Conservation (phyloP, 345 rosid species). For the Toxicodendron radicans region DNA sequence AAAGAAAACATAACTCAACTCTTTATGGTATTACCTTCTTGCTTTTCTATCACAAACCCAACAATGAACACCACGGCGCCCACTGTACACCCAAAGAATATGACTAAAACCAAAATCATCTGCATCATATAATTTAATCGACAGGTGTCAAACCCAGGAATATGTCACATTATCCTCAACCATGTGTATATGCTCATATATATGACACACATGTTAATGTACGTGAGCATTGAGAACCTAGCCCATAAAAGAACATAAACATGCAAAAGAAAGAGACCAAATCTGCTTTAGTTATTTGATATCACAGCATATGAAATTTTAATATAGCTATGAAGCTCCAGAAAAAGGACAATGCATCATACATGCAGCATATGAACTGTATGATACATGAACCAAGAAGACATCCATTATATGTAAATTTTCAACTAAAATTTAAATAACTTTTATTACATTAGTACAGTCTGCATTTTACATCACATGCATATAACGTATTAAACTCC, state of each 20-base stretch:
- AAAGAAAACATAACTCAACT: neutral
- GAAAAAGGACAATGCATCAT: neutral
- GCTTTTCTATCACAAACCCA: conserved; percentile 98
- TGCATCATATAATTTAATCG: conserved; percentile 31
- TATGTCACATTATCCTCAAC: neutral
- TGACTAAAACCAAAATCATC: conserved; percentile 95
- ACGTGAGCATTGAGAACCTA: no score
- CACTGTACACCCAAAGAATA: conserved; percentile 93
- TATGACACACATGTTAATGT: no score
- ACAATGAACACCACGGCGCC: conserved; percentile 96
- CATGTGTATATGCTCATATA: neutral
- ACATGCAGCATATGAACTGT: neutral
- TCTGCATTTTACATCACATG: neutral
- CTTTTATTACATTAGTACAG: no score
- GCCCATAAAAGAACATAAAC: no score
- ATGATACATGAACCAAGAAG: neutral
- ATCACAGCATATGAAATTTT: neutral
- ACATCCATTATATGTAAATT: neutral
- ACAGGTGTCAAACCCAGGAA: neutral
- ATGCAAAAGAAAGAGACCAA: no score
- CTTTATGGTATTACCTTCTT: conserved; percentile 53
- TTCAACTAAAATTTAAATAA: no score
- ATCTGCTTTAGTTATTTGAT: neutral
- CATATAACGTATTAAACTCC: no score
- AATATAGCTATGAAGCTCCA: neutral